Evolutionary conservation across 1,284 basidiomycete genomes (phyloP).

Genomic region (Phellinidium pouzarii): DNA sequence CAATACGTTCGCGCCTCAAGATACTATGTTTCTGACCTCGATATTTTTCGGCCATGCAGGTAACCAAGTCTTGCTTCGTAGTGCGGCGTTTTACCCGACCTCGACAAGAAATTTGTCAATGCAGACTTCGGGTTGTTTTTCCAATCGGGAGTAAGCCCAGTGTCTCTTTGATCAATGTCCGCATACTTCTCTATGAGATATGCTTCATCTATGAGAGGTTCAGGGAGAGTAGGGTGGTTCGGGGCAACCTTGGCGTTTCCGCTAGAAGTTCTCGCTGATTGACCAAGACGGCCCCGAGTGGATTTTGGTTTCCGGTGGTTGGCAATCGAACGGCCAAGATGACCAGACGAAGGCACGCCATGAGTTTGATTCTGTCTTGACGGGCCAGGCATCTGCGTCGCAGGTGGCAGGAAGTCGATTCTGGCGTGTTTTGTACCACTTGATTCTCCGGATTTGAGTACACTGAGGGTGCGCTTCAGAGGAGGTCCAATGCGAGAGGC

Average conservation of each 20-base stretch:
- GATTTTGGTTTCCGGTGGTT: neutral
- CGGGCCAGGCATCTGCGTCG: neutral
- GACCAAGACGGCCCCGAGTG: neutral
- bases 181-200: slow-evolving; percentile 5
- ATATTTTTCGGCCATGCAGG: slow-evolving; percentile 7
- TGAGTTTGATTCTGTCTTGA: neutral
- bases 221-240: neutral
- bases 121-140: slow-evolving; percentile 15
- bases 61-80: slow-evolving; percentile 1
- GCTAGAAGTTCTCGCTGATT: neutral
- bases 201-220: slow-evolving; percentile 13
- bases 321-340: neutral
- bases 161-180: neutral
- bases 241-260: neutral
- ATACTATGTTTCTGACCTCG: slow-evolving; percentile 27
- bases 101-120: slow-evolving; percentile 12
- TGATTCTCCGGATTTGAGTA: slow-evolving; percentile 13
- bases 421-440: slow-evolving; percentile 7
- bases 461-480: slow-evolving; percentile 35
- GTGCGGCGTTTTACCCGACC: neutral
- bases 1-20: slow-evolving; percentile 1
- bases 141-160: slow-evolving; percentile 6
- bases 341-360: neutral
- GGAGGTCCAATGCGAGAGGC: slow-evolving; percentile 23
- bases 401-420: neutral